Base-by-base conservation (phyloP, 176 grass and related monocot genomes). In the Musa beccarii region DNA sequence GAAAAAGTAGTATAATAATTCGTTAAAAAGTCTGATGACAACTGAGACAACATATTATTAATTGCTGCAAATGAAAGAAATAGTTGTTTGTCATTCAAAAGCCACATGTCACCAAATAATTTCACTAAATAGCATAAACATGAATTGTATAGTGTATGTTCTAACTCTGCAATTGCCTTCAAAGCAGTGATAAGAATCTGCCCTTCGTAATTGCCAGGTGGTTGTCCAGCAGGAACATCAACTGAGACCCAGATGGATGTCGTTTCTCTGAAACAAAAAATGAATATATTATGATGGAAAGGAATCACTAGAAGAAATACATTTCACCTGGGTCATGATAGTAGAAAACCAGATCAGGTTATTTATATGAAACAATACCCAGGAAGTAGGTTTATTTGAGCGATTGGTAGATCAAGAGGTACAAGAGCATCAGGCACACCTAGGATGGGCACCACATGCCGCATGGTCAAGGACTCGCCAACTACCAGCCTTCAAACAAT, bases 341-440 rank as follows among this genome's bases (percentile, higher is more conserved):
- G 7, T 63, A 28, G 63, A 70, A 73, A 63, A 73, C 19, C 64
- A 49, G 52, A 68, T 71, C 67, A 78, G 54, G 12, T 75, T 79
- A 71, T 86, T 82, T 57, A 68, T 70, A 56, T 74, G 75, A 57
- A 78, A 79, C 77, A 81, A 68, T 91, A 98, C 90, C 95, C 95
- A 79, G 95, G 90, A 77, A 83, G 78, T 22, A 98, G 84, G 56
- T 84, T 98, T 89, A 98, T 84, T 69, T 91, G 88, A 10, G 84
- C 69, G 73, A 62, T 80, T 23, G 77, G 81, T 67, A 82, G 84
- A 93, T 93, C 86, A 82, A 98, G 85, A 83, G 95, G 95, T 52
- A 93, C 90, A 79, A 98, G 95, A 84, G 95, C 95, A 87, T 98
- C 95, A 85, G 90, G 95, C 80, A 98, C 90, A 78, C 95, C 90